phyloP scores from a whole-genome alignment of 768 basidiomycete species.

The Trametes gibbosa region DNA sequence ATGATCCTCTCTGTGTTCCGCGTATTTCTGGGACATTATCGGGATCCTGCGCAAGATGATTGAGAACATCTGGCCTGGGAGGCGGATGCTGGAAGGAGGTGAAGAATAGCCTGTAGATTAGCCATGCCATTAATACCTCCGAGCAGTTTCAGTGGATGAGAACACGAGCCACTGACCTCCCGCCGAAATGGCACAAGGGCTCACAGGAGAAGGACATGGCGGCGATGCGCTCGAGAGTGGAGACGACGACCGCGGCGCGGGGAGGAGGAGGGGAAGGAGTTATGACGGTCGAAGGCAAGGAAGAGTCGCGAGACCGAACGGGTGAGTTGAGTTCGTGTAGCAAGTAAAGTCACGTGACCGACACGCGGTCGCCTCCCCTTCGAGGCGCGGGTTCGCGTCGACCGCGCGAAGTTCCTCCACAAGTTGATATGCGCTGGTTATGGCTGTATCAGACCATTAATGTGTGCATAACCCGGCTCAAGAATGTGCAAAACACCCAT shows the following conservation, averaged over 20 bases:
- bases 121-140: conserved; percentile 8
- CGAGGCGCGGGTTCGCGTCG: conserved; percentile 14
- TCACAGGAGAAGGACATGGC: conserved; percentile 55
- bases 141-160: background rate
- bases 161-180: conserved; percentile 50
- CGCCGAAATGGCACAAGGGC: conserved; percentile 75
- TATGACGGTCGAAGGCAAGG: conserved; percentile 16
- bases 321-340: conserved; percentile 22
- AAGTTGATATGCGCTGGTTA: background rate
- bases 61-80: conserved; percentile 64
- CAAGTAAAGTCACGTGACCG: conserved; percentile 28
- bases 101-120: conserved; percentile 63
- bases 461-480: background rate
- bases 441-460: background rate
- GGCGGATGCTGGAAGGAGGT: conserved; percentile 82
- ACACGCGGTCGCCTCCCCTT: conserved; percentile 26
- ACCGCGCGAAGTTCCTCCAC: background rate
- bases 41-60: conserved; percentile 51
- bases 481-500: background rate
- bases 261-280: conserved; percentile 12
- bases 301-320: conserved; percentile 20
- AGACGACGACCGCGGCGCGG: conserved; percentile 7
- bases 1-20: conserved; percentile 54
- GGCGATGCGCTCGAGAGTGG: background rate
- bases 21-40: conserved; percentile 61